Base-by-base conservation (phyloP, 2,329 filamentous ascomycete species). In the Fusarium virguliforme region DNA sequence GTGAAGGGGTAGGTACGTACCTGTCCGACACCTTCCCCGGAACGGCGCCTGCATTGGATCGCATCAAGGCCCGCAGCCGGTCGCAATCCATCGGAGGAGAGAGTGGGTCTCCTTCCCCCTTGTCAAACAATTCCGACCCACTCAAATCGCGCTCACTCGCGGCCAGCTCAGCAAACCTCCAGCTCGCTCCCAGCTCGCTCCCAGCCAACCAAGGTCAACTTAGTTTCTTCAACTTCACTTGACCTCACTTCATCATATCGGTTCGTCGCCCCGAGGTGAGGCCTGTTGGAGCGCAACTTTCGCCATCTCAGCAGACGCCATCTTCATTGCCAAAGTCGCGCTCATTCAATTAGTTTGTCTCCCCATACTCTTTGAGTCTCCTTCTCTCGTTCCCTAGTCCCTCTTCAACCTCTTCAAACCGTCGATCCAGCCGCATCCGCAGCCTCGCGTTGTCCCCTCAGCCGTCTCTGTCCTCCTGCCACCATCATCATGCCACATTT, bases 311-410 rank as follows among this genome's bases (percentile, higher is more conserved):
- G 71, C 18, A 18, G 18, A 18, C 70, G 68, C 73, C 62, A 67
- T 75, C 68, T 63, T 67, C 51, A 65, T 72, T 71, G 65, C 65
- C 53, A 62, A 69, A 71, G 72, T 73, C 70, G 74, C 73, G 73
- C 72, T 78, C 74, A 64, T 78, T 74, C 73, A 76, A 74, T 74
- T 76, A 80, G 80, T 81, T 81, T 77, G 80, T 81, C 75, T 68
- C 67, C 67, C 69, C 50, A 69, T 51, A 75, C 66, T 75, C 75
- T 76, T 59, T 60, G 62, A 58, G 10, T 59, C 67, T 70, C 67
- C 65, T 70, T 67, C 67, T 67, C 61, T 69, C 64, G 54, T 51
- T 67, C 67, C 60, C 62, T 67, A 59, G 57, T 65, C 62, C 65
- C 64, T 67, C 41, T 70, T 64, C 67, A 67, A 58, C 59, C 68